Conservation (phyloP, 805 yeast species). For the Candida xiaguanensis region DNA sequence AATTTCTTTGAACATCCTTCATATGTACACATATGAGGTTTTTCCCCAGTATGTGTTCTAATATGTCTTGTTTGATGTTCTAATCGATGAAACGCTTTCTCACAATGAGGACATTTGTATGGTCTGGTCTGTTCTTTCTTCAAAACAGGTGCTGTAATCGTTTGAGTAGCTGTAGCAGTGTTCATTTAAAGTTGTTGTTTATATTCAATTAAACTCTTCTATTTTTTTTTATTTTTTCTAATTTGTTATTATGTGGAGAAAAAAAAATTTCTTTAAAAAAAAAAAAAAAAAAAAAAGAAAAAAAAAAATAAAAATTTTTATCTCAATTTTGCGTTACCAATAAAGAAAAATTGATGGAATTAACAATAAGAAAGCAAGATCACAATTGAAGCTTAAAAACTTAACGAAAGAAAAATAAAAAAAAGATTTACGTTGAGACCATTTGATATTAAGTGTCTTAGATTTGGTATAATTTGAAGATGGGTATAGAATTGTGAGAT, state of each 20-base stretch:
- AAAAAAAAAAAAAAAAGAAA: no score
- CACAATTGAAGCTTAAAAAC: neutral
- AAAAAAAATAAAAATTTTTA: neutral
- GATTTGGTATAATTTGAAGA: no score
- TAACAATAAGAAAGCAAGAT: neutral
- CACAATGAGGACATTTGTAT: slow-evolving; percentile 70
- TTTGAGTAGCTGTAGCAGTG: neutral
- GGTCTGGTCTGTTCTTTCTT: slow-evolving; percentile 43
- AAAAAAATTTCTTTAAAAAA: no score
- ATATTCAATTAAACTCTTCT: neutral
- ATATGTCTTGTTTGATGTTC: slow-evolving; percentile 80
- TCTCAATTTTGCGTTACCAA: neutral
- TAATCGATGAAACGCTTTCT: slow-evolving; percentile 68
- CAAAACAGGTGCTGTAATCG: neutral
- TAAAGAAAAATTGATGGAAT: neutral
- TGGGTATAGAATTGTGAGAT: no score
- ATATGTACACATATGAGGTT: slow-evolving; percentile 72
- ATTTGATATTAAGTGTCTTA: no score
- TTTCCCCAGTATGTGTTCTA: no score
- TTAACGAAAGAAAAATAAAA: neutral
- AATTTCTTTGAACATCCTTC: slow-evolving; percentile 69
- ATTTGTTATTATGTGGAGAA: no score
- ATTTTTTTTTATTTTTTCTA: no score
- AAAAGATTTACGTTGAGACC: neutral
- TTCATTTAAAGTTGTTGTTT: neutral